These are phyloP conservation scores for Gastrolobium bilobum DNA, from an alignment of 306 rosid species.

Conservation along the genomic window DNA sequence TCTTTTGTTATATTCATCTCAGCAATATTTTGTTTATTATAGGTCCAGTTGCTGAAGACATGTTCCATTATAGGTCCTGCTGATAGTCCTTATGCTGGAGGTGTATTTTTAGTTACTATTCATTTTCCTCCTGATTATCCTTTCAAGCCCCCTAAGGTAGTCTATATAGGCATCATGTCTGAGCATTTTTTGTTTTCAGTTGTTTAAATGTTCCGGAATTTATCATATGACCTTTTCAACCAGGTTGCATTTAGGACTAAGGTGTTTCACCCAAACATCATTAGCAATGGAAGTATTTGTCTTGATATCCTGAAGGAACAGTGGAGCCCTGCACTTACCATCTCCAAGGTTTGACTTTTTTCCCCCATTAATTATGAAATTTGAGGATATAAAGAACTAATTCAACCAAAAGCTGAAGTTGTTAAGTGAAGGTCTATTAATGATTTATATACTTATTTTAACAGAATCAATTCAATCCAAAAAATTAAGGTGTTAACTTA, in stretches of 20 bases:
- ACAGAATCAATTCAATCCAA: no score
- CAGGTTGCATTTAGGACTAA: slow-evolving; percentile 86
- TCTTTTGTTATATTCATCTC: neutral
- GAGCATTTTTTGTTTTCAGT: neutral
- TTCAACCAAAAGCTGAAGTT: no score
- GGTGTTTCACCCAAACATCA: slow-evolving; percentile 80
- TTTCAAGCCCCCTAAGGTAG: slow-evolving; percentile 85
- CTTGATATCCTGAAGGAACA: slow-evolving; percentile 81
- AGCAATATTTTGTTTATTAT: slow-evolving; percentile 9
- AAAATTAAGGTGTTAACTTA: no score
- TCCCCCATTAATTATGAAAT: neutral
- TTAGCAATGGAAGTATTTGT: slow-evolving; percentile 83
- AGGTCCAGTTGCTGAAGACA: slow-evolving; percentile 85
- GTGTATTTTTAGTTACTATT: slow-evolving; percentile 74
- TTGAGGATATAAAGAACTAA: neutral
- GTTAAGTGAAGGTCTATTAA: no score
- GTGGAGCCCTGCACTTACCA: slow-evolving; percentile 84
- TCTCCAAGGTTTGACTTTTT: slow-evolving; percentile 62
- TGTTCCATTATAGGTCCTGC: slow-evolving; percentile 84
- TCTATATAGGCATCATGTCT: neutral
- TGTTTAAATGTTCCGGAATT: slow-evolving; percentile 17
- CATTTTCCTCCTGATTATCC: slow-evolving; percentile 81
- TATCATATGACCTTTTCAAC: neutral
- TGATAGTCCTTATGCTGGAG: slow-evolving; percentile 81
- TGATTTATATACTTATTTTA: neutral